A percentile compares a stretch with the other conserved stretches of the same genome.
Evolutionary conservation across 495 filamentous ascomycete genomes (phyloP).

Genomic region (Aspergillus cristatus): DNA sequence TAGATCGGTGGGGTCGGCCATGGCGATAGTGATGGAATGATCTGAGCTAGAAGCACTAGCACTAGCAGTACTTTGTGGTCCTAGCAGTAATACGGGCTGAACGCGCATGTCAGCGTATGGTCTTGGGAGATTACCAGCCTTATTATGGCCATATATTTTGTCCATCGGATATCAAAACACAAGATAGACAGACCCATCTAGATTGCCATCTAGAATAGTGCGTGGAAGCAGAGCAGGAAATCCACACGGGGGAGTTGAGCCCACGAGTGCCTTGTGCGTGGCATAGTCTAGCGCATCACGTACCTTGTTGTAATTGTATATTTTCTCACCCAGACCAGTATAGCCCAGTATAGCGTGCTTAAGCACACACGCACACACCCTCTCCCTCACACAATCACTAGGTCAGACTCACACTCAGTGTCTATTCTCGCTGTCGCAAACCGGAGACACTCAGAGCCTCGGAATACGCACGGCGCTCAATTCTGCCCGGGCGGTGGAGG

Average conservation of each 20-base stretch:
- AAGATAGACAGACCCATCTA: too few relatives aligned
- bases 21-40: constrained; percentile 12
- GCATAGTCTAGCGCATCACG: constrained; percentile 19
- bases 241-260: constrained; percentile 6
- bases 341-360: too few relatives aligned
- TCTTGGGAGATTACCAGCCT: too few relatives aligned
- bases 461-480: background rate
- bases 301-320: background rate
- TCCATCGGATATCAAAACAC: too few relatives aligned
- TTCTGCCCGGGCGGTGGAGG: too few relatives aligned
- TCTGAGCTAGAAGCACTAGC: constrained; percentile 14
- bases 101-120: too few relatives aligned
- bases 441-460: constrained; percentile 1
- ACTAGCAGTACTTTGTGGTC: too few relatives aligned
- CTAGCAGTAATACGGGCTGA: too few relatives aligned
- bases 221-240: constrained; percentile 35
- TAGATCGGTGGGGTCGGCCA: constrained; percentile 36
- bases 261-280: constrained; percentile 28
- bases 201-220: constrained; percentile 13
- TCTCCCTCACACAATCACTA: too few relatives aligned
- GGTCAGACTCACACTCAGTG: too few relatives aligned
- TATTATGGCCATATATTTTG: too few relatives aligned
- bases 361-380: too few relatives aligned
- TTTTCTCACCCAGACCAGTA: background rate
- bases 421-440: constrained; percentile 1